These are phyloP conservation scores for Ophiostoma piceae DNA, from an alignment of 2,329 filamentous ascomycete genomes.

Conservation along the genomic window DNA sequence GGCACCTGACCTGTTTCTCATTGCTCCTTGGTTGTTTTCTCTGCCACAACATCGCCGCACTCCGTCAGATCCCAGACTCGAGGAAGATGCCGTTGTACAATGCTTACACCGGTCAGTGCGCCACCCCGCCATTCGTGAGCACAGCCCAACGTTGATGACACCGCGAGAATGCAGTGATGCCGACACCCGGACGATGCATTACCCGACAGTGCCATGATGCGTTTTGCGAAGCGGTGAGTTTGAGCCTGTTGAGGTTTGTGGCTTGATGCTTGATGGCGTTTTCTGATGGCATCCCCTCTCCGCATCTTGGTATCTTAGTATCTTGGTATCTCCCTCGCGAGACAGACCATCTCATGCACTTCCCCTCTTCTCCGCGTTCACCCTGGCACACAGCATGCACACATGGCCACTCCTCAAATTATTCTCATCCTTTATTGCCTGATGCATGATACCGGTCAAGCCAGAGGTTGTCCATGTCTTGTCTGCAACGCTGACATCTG, in stretches of 20 bases:
- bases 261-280: neutral
- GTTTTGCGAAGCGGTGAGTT: neutral
- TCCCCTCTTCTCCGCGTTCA: slow-evolving; percentile 11
- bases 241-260: neutral
- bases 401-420: neutral
- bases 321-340: neutral
- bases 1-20: neutral
- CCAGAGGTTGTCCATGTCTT: neutral
- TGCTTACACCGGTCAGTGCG: neutral
- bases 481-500: neutral
- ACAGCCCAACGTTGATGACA: neutral
- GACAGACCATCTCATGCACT: neutral
- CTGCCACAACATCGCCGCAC: neutral
- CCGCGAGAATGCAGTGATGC: neutral
- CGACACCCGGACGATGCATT: neutral
- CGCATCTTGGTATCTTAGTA: neutral
- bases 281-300: neutral
- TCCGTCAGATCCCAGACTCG: neutral
- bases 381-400: neutral
- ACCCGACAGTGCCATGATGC: neutral
- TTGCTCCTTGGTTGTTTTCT: neutral
- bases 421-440: neutral
- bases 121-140: neutral
- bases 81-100: neutral
- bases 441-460: neutral